phyloP scores from a whole-genome alignment of 345 rosid genomes.

The Rubroshorea leprosula region DNA sequence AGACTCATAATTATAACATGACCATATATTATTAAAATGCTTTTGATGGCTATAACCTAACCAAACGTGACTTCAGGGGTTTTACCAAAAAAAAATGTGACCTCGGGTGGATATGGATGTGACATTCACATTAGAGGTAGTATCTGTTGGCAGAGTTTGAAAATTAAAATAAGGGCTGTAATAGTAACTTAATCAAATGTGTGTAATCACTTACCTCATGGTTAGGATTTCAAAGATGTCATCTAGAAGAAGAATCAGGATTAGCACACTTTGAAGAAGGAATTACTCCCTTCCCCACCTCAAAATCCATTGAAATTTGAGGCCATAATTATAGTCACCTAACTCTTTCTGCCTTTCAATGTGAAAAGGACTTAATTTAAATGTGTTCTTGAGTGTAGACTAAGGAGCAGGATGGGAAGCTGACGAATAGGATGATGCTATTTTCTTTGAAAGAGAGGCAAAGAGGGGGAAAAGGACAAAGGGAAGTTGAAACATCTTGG shows the following conservation, averaged over 20 bases:
- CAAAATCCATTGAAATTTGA: no score
- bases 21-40: no score
- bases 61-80: background rate
- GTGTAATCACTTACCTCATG: background rate
- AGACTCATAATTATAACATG: background rate
- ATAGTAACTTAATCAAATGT: no score
- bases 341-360: background rate
- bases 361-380: background rate
- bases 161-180: no score
- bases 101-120: no score
- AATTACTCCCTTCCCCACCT: no score
- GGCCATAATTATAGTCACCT: no score
- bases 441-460: background rate
- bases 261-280: background rate
- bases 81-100: no score
- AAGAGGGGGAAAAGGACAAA: background rate
- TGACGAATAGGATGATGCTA: background rate
- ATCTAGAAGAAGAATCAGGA: background rate
- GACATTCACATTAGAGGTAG: no score
- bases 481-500: slow-evolving; percentile 3
- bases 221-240: background rate
- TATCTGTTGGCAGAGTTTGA: no score
- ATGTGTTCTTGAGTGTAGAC: background rate
- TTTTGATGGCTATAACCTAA: background rate
- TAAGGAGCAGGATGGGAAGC: background rate